Percentiles rank a stretch among this genome's conserved stretches.
Conservation (phyloP, 1,284 basidiomycete species). For the Cystobasidiaceae sp. region DNA sequence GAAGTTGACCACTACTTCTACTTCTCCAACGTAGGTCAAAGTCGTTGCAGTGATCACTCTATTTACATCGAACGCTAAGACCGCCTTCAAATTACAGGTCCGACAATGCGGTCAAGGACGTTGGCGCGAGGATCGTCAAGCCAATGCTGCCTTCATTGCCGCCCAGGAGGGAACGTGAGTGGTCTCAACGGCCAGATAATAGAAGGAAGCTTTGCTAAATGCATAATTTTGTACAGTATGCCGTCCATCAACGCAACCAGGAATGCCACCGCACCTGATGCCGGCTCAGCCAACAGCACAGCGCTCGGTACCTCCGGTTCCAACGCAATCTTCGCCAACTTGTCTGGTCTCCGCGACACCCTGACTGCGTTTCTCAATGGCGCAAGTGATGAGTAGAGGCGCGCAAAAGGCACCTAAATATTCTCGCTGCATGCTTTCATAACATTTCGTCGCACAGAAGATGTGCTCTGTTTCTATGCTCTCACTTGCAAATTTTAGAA, state of each 20-base stretch:
- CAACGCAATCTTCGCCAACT: background rate
- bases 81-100: background rate
- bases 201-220: background rate
- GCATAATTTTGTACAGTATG: background rate
- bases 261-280: background rate
- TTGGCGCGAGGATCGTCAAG: constrained; percentile 6
- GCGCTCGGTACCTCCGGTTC: background rate
- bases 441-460: no score
- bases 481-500: no score
- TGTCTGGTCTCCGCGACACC: background rate
- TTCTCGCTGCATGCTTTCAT: no score
- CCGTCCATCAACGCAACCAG: background rate
- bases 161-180: constrained; percentile 10
- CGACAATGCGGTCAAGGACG: constrained; percentile 20
- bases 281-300: background rate
- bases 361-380: background rate
- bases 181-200: background rate
- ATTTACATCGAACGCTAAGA: background rate
- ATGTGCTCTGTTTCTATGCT: no score
- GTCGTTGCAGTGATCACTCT: background rate
- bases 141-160: constrained; percentile 10
- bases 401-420: no score
- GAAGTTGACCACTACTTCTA: constrained; percentile 22
- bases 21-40: constrained; percentile 8
- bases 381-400: no score